Conservation (phyloP, 441 rosid species). For the Jatropha podagrica region DNA sequence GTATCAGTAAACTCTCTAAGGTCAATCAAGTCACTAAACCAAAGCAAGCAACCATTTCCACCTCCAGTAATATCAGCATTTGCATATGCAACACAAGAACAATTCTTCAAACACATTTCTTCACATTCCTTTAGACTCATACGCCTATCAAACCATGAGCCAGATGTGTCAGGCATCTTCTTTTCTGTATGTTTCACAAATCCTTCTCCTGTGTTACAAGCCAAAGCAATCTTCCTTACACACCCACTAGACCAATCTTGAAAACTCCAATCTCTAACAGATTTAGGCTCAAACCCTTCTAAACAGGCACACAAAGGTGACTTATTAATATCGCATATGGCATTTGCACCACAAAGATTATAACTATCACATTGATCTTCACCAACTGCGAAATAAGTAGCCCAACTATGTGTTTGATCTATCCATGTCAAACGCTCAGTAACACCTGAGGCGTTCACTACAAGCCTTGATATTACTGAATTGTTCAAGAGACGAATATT, state of each 20-base stretch:
- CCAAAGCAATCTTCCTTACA: slow-evolving; percentile 38
- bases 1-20: slow-evolving; percentile 37
- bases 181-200: slow-evolving; percentile 41
- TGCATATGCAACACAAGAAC: slow-evolving; percentile 68
- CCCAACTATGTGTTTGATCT: slow-evolving; percentile 45
- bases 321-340: slow-evolving; percentile 42
- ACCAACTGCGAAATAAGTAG: slow-evolving; percentile 37
- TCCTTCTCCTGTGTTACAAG: slow-evolving; percentile 28
- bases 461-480: slow-evolving; percentile 43
- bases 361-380: slow-evolving; percentile 42
- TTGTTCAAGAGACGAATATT: slow-evolving; percentile 24
- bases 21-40: slow-evolving; percentile 57
- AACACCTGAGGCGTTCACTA: slow-evolving; percentile 35
- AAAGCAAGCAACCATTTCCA: slow-evolving; percentile 67
- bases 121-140: slow-evolving; percentile 50
- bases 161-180: slow-evolving; percentile 51
- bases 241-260: slow-evolving; percentile 71
- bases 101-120: slow-evolving; percentile 48
- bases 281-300: slow-evolving; percentile 54
- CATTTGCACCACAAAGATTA: slow-evolving; percentile 64
- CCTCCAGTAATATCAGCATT: slow-evolving; percentile 41
- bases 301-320: slow-evolving; percentile 51
- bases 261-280: slow-evolving; percentile 42
- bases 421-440: slow-evolving; percentile 55
- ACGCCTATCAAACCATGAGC: slow-evolving; percentile 28